phyloP scores from a whole-genome alignment of 306 rosid genomes.

The Nissolia schottii region DNA sequence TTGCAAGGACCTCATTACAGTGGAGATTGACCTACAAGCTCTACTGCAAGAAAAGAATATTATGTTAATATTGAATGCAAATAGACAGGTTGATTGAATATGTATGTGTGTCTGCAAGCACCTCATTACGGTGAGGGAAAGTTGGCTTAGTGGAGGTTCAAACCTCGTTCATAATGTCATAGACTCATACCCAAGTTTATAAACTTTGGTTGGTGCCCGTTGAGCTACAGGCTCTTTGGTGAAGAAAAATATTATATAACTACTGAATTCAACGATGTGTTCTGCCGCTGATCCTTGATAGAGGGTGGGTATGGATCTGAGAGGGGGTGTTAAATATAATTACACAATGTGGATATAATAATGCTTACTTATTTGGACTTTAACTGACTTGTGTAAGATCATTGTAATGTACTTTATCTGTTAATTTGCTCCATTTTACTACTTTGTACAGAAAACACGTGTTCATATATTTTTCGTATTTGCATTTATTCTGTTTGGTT shows the following conservation, averaged over 20 bases:
- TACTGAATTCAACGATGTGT: not conserved
- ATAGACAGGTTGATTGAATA: not conserved
- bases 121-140: not conserved
- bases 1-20: not conserved
- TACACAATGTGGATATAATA: not conserved
- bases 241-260: not conserved
- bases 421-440: not conserved
- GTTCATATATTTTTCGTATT: not conserved
- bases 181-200: not conserved
- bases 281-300: not conserved
- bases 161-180: too few species aligned
- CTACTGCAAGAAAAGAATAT: too few species aligned
- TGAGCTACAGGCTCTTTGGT: not conserved
- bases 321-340: not conserved
- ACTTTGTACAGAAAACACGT: not conserved
- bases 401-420: not conserved
- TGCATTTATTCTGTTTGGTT: conserved; percentile 8
- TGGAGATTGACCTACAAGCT: not conserved
- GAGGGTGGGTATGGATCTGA: not conserved
- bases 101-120: not conserved
- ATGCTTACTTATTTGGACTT: not conserved
- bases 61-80: not conserved
- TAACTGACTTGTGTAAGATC: not conserved
- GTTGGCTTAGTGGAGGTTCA: not conserved
- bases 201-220: not conserved